phyloP scores from a whole-genome alignment of 2,329 filamentous ascomycete genomes.

The Colletotrichum sp. region DNA sequence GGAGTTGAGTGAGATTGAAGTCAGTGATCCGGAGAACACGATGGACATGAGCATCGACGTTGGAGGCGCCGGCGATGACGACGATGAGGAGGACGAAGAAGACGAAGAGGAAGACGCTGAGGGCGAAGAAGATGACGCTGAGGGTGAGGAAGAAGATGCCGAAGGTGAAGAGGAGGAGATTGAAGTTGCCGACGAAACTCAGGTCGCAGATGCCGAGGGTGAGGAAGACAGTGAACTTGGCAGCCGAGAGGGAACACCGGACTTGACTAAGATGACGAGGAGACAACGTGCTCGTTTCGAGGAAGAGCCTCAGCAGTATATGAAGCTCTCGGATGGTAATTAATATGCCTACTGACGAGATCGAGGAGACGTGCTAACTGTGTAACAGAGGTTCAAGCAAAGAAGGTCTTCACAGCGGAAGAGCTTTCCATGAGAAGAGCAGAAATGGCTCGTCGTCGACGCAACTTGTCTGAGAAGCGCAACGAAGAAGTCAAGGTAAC shows the following conservation, averaged over 20 bases:
- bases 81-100: slow-evolving; percentile 33
- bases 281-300: slow-evolving; percentile 65
- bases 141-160: slow-evolving; percentile 1
- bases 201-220: slow-evolving; percentile 39
- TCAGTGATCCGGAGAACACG: slow-evolving; percentile 29
- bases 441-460: slow-evolving; percentile 66
- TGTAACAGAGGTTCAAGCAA: slow-evolving; percentile 64
- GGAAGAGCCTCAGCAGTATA: slow-evolving; percentile 57
- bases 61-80: slow-evolving; percentile 31
- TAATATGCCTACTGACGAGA: slow-evolving; percentile 24
- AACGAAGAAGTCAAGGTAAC: slow-evolving; percentile 68
- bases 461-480: slow-evolving; percentile 69
- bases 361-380: slow-evolving; percentile 10
- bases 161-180: slow-evolving; percentile 44
- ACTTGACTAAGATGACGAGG: slow-evolving; percentile 66
- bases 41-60: slow-evolving; percentile 38
- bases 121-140: slow-evolving; percentile 50
- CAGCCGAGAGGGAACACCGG: slow-evolving; percentile 56
- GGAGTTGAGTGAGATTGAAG: slow-evolving; percentile 27
- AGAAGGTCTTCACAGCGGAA: slow-evolving; percentile 66
- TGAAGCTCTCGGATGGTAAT: slow-evolving; percentile 66
- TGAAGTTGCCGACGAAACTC: slow-evolving; percentile 29
- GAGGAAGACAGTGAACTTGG: slow-evolving; percentile 51
- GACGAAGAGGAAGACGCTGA: slow-evolving; percentile 48
- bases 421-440: slow-evolving; percentile 66